Conservation (phyloP, 164 flowering plant species). For the Malania oleifera region DNA sequence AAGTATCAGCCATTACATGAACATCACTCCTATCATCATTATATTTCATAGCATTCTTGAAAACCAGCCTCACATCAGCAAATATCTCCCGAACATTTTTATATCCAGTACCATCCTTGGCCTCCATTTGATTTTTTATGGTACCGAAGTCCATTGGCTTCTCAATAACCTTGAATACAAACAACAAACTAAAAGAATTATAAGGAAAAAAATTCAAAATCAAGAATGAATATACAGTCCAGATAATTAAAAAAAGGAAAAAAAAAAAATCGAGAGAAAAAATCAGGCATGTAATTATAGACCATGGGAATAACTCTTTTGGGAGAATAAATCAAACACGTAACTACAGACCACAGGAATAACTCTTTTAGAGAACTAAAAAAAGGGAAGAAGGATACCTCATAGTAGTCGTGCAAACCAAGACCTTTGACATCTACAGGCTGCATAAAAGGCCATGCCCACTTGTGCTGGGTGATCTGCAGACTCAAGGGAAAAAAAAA, state of each 20-base stretch:
- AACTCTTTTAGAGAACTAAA: too few relatives aligned
- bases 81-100: conserved; percentile 76
- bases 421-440: conserved; percentile 7
- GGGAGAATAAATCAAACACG: too few relatives aligned
- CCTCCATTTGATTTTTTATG: conserved; percentile 79
- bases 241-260: too few relatives aligned
- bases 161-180: conserved; percentile 60
- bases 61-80: conserved; percentile 81
- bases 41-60: conserved; percentile 91
- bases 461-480: conserved; percentile 8
- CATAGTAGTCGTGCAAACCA: conserved; percentile 5
- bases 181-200: conserved; percentile 2
- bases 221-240: neutral
- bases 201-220: neutral
- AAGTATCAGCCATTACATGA: conserved; percentile 83
- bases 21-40: conserved; percentile 75
- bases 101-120: conserved; percentile 79
- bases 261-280: too few relatives aligned
- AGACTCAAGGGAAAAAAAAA: neutral
- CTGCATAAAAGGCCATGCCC: conserved; percentile 6
- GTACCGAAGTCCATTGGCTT: conserved; percentile 96
- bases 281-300: too few relatives aligned
- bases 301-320: too few relatives aligned
- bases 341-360: too few relatives aligned
- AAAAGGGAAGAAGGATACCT: conserved; percentile 1